Evolutionary conservation across 768 basidiomycete species (phyloP).

Genomic region (Leccinum uliginosum): DNA sequence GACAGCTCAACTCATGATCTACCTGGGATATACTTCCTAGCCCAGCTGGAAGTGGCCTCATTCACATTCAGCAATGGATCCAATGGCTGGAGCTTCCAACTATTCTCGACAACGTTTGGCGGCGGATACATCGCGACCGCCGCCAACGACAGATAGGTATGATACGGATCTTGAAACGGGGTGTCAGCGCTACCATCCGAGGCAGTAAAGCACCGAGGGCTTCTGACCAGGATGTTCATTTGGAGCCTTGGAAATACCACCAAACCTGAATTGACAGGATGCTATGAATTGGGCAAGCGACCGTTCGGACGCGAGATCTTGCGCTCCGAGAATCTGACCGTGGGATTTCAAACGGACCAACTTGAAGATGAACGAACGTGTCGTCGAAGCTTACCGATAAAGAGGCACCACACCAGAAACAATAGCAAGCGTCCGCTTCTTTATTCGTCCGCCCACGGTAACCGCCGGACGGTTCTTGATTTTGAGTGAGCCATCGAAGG

Average conservation of each 20-base stretch:
- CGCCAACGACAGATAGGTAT: slow-evolving; percentile 89
- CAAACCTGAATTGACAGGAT: slow-evolving; percentile 80
- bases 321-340: slow-evolving; percentile 63
- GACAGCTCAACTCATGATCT: slow-evolving; percentile 10
- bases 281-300: slow-evolving; percentile 63
- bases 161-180: slow-evolving; percentile 75
- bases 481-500: slow-evolving; percentile 72
- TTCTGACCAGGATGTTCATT: slow-evolving; percentile 70
- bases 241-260: slow-evolving; percentile 84
- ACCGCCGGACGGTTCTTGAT: slow-evolving; percentile 64
- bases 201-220: neutral
- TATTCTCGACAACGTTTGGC: slow-evolving; percentile 23
- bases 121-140: slow-evolving; percentile 67
- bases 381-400: slow-evolving; percentile 50
- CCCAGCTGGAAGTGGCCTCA: slow-evolving; percentile 63
- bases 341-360: neutral
- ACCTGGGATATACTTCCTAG: slow-evolving; percentile 50
- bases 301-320: slow-evolving; percentile 50
- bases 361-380: neutral
- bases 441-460: slow-evolving; percentile 90
- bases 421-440: slow-evolving; percentile 88
- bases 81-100: slow-evolving; percentile 58
- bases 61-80: slow-evolving; percentile 73
- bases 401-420: slow-evolving; percentile 90
- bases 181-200: slow-evolving; percentile 5